Evolutionary conservation across 1,284 basidiomycete genomes (phyloP).

Genomic region (Cerrena zonata): DNA sequence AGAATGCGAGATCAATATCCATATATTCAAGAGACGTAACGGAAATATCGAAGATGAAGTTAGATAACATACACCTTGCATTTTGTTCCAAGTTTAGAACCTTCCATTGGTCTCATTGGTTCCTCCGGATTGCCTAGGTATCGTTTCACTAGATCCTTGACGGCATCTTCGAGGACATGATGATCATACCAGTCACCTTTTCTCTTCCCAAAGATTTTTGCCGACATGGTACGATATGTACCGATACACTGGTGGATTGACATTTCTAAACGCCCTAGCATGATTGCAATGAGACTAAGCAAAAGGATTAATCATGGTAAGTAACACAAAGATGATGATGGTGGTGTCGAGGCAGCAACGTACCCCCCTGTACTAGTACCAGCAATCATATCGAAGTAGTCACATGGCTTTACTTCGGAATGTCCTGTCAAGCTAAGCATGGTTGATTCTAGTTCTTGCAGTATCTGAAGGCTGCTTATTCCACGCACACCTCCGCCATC

Average conservation of each 20-base stretch:
- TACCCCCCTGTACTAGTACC: constrained; percentile 5
- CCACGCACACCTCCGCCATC: constrained; percentile 3
- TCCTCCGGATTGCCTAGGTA: neutral
- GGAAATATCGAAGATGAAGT: neutral
- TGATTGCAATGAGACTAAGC: neutral
- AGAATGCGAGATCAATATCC: neutral
- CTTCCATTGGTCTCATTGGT: too few species aligned
- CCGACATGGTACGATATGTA: neutral
- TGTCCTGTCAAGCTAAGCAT: neutral
- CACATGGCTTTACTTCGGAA: neutral
- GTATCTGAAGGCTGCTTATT: neutral
- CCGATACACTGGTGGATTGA: neutral
- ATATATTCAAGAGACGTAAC: too few species aligned
- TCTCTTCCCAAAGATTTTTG: neutral
- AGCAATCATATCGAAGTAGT: constrained; percentile 6
- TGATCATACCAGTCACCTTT: neutral
- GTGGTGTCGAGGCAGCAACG: neutral
- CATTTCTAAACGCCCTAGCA: constrained; percentile 2
- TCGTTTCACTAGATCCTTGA: neutral
- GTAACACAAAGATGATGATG: neutral
- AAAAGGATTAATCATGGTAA: neutral
- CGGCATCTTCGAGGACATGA: neutral
- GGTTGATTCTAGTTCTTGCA: neutral
- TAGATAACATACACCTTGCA: constrained; percentile 1
- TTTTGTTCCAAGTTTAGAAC: too few species aligned